Conservation (phyloP, 2,329 filamentous ascomycete species). For the Trichophyton verrucosum region DNA sequence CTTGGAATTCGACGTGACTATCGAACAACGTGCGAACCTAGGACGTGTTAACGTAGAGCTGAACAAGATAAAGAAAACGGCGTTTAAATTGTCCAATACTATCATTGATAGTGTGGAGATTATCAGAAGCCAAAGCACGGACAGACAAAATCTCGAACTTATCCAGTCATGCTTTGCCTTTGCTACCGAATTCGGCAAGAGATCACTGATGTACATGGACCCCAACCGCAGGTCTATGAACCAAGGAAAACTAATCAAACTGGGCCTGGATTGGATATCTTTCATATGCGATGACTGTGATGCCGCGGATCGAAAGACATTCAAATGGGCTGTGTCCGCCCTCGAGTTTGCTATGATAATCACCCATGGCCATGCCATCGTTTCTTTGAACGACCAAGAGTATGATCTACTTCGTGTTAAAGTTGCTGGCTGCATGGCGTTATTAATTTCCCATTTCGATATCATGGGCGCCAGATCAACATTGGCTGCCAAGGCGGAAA, state of each 20-base stretch:
- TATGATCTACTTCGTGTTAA: slow-evolving; percentile 73
- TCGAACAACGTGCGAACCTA: slow-evolving; percentile 86
- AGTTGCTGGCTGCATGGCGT: slow-evolving; percentile 92
- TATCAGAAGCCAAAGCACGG: slow-evolving; percentile 65
- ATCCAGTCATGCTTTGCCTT: slow-evolving; percentile 98
- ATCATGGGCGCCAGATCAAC: slow-evolving; percentile 96
- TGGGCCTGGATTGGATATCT: slow-evolving; percentile 91
- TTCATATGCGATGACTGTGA: slow-evolving; percentile 97
- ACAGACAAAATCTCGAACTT: slow-evolving; percentile 77
- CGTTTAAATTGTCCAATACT: slow-evolving; percentile 90
- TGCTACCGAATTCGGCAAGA: slow-evolving; percentile 95
- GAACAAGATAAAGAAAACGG: slow-evolving; percentile 87
- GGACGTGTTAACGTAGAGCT: slow-evolving; percentile 82
- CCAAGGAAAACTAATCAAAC: slow-evolving; percentile 83
- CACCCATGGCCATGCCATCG: slow-evolving; percentile 82
- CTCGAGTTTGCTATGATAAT: slow-evolving; percentile 96
- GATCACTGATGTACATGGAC: slow-evolving; percentile 90
- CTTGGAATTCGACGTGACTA: slow-evolving; percentile 73
- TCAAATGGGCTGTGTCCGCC: slow-evolving; percentile 91
- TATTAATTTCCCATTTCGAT: slow-evolving; percentile 95
- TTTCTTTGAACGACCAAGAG: slow-evolving; percentile 80
- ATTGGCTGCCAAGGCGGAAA: slow-evolving; percentile 85
- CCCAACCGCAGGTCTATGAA: slow-evolving; percentile 93
- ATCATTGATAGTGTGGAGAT: slow-evolving; percentile 98
- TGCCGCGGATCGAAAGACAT: slow-evolving; percentile 86